Evolutionary conservation across 208 protist genomes (phyloP).

Genomic region (Trypanosoma caninum): DNA sequence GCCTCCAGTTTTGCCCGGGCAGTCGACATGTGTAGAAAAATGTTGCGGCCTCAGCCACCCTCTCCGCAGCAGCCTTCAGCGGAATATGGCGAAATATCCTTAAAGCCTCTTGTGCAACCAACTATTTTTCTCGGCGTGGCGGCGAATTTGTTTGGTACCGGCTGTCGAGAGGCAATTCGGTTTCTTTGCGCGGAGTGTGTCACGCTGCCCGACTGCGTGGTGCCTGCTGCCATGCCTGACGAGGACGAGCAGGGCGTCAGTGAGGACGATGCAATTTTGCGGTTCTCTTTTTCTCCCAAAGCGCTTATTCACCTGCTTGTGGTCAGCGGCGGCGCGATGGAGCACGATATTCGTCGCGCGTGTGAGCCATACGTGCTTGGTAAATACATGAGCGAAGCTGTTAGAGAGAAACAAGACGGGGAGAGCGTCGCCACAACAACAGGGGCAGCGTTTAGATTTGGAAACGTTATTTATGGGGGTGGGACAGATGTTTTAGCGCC

Average conservation of each 20-base stretch:
- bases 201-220: slow-evolving; percentile 18
- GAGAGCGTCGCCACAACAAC: background rate
- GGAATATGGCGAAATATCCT: too few relatives aligned
- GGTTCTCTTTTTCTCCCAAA: slow-evolving; percentile 5
- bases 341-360: slow-evolving; percentile 83
- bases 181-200: slow-evolving; percentile 78
- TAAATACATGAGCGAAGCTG: slow-evolving; percentile 40
- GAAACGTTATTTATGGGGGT: slow-evolving; percentile 55
- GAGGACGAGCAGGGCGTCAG: slow-evolving; percentile 11
- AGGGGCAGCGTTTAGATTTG: slow-evolving; percentile 32
- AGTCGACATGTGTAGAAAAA: slow-evolving; percentile 36
- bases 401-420: background rate
- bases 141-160: slow-evolving; percentile 81
- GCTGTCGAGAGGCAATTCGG: slow-evolving; percentile 71
- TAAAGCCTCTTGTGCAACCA: slow-evolving; percentile 53
- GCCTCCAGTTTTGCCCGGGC: slow-evolving; percentile 67
- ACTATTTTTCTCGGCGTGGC: slow-evolving; percentile 69
- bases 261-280: background rate
- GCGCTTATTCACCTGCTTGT: slow-evolving; percentile 55
- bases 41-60: slow-evolving; percentile 51
- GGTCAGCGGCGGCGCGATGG: slow-evolving; percentile 80
- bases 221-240: slow-evolving; percentile 19
- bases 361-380: slow-evolving; percentile 49
- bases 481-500: background rate
- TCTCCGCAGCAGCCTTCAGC: too few relatives aligned